Evolutionary conservation across 768 basidiomycete species (phyloP).

Genomic region (Lactifluus pinguis): DNA sequence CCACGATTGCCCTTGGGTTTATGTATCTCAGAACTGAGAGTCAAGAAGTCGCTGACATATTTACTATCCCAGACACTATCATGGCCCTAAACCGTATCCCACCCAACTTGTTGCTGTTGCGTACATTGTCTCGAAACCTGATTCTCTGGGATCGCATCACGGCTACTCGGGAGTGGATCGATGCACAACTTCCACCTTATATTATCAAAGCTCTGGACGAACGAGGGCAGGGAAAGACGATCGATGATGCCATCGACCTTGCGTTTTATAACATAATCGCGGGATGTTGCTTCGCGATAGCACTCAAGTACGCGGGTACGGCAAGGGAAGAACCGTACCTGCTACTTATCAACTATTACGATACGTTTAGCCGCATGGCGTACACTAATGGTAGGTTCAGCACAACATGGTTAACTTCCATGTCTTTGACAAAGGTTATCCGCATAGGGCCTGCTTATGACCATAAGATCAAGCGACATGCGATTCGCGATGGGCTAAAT

Average conservation of each 20-base stretch:
- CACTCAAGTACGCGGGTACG: slow-evolving; percentile 89
- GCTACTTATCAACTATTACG: slow-evolving; percentile 73
- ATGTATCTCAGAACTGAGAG: slow-evolving; percentile 88
- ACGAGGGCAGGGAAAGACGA: slow-evolving; percentile 36
- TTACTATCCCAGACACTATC: slow-evolving; percentile 75
- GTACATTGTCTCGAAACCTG: slow-evolving; percentile 66
- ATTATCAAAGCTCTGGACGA: slow-evolving; percentile 53
- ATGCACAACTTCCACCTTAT: slow-evolving; percentile 56
- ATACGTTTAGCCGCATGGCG: slow-evolving; percentile 63
- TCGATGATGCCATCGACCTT: slow-evolving; percentile 70
- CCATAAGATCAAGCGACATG: slow-evolving; percentile 78
- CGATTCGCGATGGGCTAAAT: slow-evolving; percentile 81
- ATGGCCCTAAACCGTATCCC: slow-evolving; percentile 78
- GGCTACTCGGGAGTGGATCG: slow-evolving; percentile 67
- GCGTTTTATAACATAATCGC: slow-evolving; percentile 90
- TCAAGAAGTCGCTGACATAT: slow-evolving; percentile 76
- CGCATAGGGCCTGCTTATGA: slow-evolving; percentile 67
- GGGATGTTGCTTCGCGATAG: slow-evolving; percentile 86
- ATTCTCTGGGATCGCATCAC: slow-evolving; percentile 81
- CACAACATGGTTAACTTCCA: not conserved
- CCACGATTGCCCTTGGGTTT: slow-evolving; percentile 82
- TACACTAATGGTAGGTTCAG: slow-evolving; percentile 52
- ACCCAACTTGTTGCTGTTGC: slow-evolving; percentile 76
- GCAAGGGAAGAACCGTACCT: slow-evolving; percentile 84
- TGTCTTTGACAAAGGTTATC: slow-evolving; percentile 1